phyloP scores from a whole-genome alignment of 495 filamentous ascomycete species.

The Aspergillus bridgeri region DNA sequence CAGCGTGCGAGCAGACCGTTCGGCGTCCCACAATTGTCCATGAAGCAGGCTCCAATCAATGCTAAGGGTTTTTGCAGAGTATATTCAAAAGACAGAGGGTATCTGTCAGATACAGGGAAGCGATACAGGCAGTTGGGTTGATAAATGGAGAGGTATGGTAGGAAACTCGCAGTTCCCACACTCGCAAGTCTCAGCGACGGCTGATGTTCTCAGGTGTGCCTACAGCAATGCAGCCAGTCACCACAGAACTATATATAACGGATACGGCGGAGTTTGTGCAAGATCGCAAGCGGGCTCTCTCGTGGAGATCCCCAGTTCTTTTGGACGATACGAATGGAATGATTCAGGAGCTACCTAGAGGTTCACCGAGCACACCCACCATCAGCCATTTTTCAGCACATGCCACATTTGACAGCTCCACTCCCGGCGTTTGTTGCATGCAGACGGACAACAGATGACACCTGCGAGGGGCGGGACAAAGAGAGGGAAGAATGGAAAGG shows the following conservation, averaged over 20 bases:
- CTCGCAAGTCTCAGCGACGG: neutral
- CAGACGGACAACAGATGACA: neutral
- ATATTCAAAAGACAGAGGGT: constrained; percentile 10
- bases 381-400: neutral
- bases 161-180: neutral
- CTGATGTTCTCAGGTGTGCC: neutral
- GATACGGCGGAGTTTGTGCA: neutral
- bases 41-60: constrained; percentile 25
- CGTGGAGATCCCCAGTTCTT: neutral
- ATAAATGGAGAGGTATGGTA: neutral
- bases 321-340: neutral
- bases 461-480: neutral
- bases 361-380: neutral
- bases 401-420: neutral
- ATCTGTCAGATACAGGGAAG: neutral
- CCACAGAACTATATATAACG: neutral
- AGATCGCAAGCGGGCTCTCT: neutral
- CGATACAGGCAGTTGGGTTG: neutral
- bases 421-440: neutral
- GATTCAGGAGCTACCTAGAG: neutral
- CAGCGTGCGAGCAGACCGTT: constrained; percentile 48
- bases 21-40: constrained; percentile 50
- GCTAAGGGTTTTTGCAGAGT: neutral
- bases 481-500: neutral
- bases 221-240: neutral